Conservation (phyloP, 176 grass and related monocot species). For the Carex scoparia region DNA sequence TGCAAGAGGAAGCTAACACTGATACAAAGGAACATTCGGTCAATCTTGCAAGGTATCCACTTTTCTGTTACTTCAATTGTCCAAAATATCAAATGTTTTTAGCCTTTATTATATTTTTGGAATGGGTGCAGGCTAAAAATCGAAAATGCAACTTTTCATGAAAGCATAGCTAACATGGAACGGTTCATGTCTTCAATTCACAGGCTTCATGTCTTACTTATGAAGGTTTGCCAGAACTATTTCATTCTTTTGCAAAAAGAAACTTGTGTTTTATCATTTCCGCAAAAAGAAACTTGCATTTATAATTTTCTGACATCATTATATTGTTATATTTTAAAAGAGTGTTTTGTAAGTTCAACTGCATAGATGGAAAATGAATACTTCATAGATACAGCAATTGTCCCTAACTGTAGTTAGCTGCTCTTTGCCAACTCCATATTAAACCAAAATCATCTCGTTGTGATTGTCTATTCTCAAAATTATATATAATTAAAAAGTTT, state of each 20-base stretch:
- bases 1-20: conserved; percentile 30
- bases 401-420: background rate
- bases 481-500: background rate
- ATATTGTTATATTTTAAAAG: background rate
- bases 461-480: background rate
- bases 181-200: conserved; percentile 66
- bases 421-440: background rate
- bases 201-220: conserved; percentile 69
- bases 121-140: conserved; percentile 61
- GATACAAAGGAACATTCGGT: conserved; percentile 35
- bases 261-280: background rate
- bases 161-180: conserved; percentile 71
- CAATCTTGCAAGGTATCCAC: conserved; percentile 72
- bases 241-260: conserved; percentile 4
- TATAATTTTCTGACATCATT: background rate
- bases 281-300: background rate
- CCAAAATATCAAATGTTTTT: background rate
- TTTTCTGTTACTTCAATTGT: conserved; percentile 11
- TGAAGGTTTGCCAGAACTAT: conserved; percentile 43
- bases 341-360: background rate
- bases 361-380: background rate
- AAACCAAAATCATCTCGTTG: background rate
- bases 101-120: conserved; percentile 29
- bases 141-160: conserved; percentile 73
- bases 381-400: background rate